These are phyloP conservation scores for Pelargonium fulgidum DNA, from an alignment of 441 rosid genomes.

Conservation along the genomic window DNA sequence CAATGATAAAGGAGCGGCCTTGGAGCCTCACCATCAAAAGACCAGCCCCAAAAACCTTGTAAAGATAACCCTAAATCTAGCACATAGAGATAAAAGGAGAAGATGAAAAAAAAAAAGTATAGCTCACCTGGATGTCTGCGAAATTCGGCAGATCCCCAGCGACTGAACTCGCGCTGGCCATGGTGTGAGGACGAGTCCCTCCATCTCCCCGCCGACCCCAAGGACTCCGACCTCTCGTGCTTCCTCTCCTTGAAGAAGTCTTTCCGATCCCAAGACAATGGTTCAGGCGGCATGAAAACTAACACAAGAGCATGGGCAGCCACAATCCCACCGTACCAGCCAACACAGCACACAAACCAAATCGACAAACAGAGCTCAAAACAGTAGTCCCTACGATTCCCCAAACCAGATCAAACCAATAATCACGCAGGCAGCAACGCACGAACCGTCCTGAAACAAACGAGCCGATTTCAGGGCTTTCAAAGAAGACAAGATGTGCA, in stretches of 20 bases:
- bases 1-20: too few relatives aligned
- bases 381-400: background rate
- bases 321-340: slow-evolving; percentile 14
- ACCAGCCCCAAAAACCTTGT: background rate
- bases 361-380: slow-evolving; percentile 1
- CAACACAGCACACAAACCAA: slow-evolving; percentile 8
- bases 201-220: slow-evolving; percentile 63
- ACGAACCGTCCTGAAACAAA: background rate
- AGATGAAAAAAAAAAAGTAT: background rate
- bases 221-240: slow-evolving; percentile 65
- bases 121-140: slow-evolving; percentile 70
- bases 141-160: slow-evolving; percentile 67
- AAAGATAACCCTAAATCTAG: background rate
- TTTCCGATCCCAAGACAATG: slow-evolving; percentile 84
- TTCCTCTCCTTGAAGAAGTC: slow-evolving; percentile 80
- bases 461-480: background rate
- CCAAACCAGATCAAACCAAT: background rate
- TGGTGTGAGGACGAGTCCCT: slow-evolving; percentile 60
- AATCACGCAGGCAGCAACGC: background rate
- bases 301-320: slow-evolving; percentile 41
- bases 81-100: background rate
- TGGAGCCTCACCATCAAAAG: too few relatives aligned
- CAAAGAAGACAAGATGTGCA: background rate
- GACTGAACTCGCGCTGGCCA: slow-evolving; percentile 46
- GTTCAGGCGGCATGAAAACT: slow-evolving; percentile 88